Base-by-base conservation (phyloP, 2,329 filamentous ascomycete genomes). In the Cladosporium austrohemisphaericum region DNA sequence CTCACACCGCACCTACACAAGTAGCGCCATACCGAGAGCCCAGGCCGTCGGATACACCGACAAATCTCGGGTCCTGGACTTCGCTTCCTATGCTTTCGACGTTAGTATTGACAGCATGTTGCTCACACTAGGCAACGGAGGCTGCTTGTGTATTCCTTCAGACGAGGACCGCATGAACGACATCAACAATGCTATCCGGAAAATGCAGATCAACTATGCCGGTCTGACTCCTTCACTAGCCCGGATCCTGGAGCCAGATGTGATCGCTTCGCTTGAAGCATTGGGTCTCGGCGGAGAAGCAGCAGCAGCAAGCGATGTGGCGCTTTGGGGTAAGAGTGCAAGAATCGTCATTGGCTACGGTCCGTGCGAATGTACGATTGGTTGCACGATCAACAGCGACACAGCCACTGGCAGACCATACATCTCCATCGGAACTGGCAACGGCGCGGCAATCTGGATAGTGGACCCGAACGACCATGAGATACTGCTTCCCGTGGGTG, bases 271-370 rank as follows among this genome's bases (percentile, higher is more conserved):
- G 4, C 52, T 76, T 44, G 71, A 73, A 51, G 67, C 67, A 2
- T 60, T 77, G 13, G 63, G 68, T 25, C 44, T 55, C n/a, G 56
- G 56, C 6, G 56, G 56, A 26, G 56, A 58, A 41, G 54, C 53
- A 45, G 72, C 96, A n/a, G 91, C 88, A 58, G 88, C 93, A 61
- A 90, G 95, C 54, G 94, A 95, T 38, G 73, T 96, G 1, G 86
- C 95, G 59, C 78, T 76, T 0, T 96, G 92, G 91, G 91, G 91
- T 0, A 77, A 83, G 1, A 78, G 84, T 50, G 77, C 77, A 1
- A 88, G 90, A 32, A 90, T 96, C 13, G 92, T 95, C 71, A 96
- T 96, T 60, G 90, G 89, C 3, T 76, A 76, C 45, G 73, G 73
- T 2, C 73, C 72, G 2, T 70, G 66, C 1, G 73, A 76, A 45